These are phyloP conservation scores for Bryopsis sp. DNA, from an alignment of 139 green algal genomes.

Conservation along the genomic window DNA sequence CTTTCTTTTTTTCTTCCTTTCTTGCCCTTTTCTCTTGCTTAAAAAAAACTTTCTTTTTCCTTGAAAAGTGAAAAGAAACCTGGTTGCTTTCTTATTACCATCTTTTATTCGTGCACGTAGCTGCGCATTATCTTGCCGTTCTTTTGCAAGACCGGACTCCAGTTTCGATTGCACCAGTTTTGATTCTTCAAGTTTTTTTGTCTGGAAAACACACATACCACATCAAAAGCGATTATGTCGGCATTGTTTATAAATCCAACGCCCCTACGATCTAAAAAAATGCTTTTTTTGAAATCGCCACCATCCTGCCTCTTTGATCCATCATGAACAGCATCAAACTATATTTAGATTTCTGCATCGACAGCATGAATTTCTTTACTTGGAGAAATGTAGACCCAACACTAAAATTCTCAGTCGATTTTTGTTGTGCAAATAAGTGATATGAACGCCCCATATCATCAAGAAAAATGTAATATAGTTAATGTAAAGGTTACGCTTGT, in stretches of 20 bases:
- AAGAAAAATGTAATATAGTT: not conserved
- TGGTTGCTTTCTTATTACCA: not conserved
- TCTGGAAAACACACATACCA: not conserved
- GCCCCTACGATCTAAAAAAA: not conserved
- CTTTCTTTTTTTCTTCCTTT: too few relatives aligned
- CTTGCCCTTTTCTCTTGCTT: too few relatives aligned
- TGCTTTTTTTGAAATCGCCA: not conserved
- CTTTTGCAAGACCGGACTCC: not conserved
- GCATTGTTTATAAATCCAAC: not conserved
- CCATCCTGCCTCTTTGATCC: not conserved
- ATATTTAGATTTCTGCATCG: not conserved
- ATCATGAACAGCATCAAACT: not conserved
- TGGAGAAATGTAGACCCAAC: not conserved
- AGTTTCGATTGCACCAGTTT: not conserved
- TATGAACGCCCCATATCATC: not conserved
- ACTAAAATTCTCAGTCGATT: not conserved
- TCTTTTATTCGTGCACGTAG: not conserved
- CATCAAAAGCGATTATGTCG: not conserved
- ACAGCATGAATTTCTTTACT: not conserved
- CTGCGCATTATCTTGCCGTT: constrained; percentile 4
- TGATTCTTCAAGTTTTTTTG: not conserved
- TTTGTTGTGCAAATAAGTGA: not conserved
- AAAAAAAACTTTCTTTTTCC: too few relatives aligned
- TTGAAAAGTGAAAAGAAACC: too few relatives aligned
- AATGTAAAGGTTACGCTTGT: not conserved